phyloP scores from a whole-genome alignment of 2,329 filamentous ascomycete genomes.

The Epicoccum sorghinum region DNA sequence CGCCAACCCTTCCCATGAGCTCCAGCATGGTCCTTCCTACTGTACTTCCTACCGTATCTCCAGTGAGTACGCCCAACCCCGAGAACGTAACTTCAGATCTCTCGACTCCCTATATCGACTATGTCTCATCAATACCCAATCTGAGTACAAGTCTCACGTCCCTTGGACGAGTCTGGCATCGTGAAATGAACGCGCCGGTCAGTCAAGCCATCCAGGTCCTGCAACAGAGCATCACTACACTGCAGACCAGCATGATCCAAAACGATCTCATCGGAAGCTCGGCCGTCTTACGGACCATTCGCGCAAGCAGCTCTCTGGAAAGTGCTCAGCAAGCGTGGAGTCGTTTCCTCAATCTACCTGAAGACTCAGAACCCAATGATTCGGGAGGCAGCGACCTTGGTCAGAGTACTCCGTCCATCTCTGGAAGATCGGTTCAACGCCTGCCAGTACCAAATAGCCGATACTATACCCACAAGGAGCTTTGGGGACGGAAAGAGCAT shows the following conservation, averaged over 20 bases:
- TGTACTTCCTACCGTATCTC: constrained; percentile 17
- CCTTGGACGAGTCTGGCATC: constrained; percentile 44
- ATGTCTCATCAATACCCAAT: constrained; percentile 35
- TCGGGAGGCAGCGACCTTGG: not conserved
- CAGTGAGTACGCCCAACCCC: constrained; percentile 20
- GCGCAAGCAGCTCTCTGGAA: constrained; percentile 40
- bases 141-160: constrained; percentile 37
- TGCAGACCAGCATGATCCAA: constrained; percentile 38
- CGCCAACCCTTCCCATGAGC: constrained; percentile 25
- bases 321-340: constrained; percentile 42
- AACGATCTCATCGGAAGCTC: constrained; percentile 31
- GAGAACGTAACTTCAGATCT: constrained; percentile 24
- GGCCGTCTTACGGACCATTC: constrained; percentile 44
- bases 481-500: constrained; percentile 28
- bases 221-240: constrained; percentile 36
- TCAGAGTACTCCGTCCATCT: not conserved
- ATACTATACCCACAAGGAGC: constrained; percentile 37
- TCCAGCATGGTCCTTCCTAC: constrained; percentile 21
- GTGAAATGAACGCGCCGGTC: constrained; percentile 46
- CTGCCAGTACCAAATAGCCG: constrained; percentile 17
- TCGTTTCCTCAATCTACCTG: constrained; percentile 41
- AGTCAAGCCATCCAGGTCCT: constrained; percentile 38
- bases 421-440: constrained; percentile 5
- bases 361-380: not conserved
- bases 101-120: constrained; percentile 37